phyloP scores from a whole-genome alignment of 2,329 filamentous ascomycete genomes.

The Lachnellula occidentalis region DNA sequence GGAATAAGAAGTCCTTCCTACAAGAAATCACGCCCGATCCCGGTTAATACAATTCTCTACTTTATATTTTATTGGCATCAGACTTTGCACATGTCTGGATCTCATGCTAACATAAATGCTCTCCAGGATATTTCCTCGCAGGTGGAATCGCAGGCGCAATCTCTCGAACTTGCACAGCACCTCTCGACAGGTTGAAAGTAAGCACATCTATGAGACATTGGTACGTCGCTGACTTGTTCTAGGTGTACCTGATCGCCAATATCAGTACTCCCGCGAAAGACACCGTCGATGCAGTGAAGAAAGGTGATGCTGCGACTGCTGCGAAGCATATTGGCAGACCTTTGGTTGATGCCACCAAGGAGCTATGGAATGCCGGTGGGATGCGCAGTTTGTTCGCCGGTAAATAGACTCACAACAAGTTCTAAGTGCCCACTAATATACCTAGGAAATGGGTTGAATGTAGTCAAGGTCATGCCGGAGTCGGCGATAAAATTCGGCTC shows the following conservation, averaged over 20 bases:
- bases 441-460: constrained; percentile 88
- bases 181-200: constrained; percentile 84
- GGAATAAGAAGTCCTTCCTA: constrained; percentile 27
- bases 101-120: not conserved
- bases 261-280: constrained; percentile 57
- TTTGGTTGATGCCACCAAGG: constrained; percentile 65
- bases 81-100: not conserved
- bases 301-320: constrained; percentile 61
- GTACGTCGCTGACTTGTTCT: not conserved
- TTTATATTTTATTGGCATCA: not conserved
- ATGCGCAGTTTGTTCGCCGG: constrained; percentile 88
- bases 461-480: constrained; percentile 97
- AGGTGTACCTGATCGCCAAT: constrained; percentile 89
- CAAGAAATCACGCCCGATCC: constrained; percentile 59
- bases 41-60: constrained; percentile 33
- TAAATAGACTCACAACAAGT: constrained; percentile 39
- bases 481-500: constrained; percentile 98
- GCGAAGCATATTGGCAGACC: constrained; percentile 62
- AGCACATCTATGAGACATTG: not conserved
- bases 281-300: constrained; percentile 61
- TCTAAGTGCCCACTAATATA: constrained; percentile 12
- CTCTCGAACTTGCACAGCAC: constrained; percentile 90
- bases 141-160: constrained; percentile 92
- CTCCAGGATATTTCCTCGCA: constrained; percentile 85
- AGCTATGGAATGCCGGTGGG: constrained; percentile 81